Base-by-base conservation (phyloP, 2,329 filamentous ascomycete genomes). In the Colletotrichum tabaci region DNA sequence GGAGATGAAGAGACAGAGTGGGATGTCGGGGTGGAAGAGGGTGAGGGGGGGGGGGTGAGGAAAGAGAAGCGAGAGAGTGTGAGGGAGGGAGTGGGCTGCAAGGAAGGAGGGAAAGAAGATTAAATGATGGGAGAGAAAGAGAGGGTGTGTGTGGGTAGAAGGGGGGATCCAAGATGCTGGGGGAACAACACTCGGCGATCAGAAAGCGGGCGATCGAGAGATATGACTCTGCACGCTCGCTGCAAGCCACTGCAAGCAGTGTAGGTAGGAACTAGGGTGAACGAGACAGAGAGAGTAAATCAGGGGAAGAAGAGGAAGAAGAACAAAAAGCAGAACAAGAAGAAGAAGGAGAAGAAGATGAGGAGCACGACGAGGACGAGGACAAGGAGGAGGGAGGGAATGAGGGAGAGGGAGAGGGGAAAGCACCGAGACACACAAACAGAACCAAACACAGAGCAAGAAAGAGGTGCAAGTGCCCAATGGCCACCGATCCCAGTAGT, bases 141-240 rank as follows among this genome's bases (percentile, higher is more conserved):
- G 44, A 16, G 26, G 18, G 61, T 55, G 61, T 13, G 57, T 53
- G 60, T 52, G 61, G 21, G 61, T 63, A 13, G 23, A 38, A n/a
- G 56, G 23, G 56, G 35, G 23, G 30, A 46, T 26, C 30, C 23
- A 26, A 47, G 57, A 55, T 61, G 49, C 52, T 35, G 49, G 57
- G 42, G 65, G 65, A 63, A 67, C 49, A 63, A 67, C 49, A 49
- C 49, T 67, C 65, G 49, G 58, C 57, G 65, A 67, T 67, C 65
- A 67, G 53, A 61, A 58, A 50, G 30, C 42, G 30, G n/a, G 55
- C 55, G 35, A 18, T 49, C 23, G 26, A 47, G 44, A 47, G 35
- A 61, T 60, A 16, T 42, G 23, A 47, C 42, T 30, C 42, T 26
- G 21, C 15, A 21, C 8, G 9, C 30, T 26, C 12, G 18, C 18